Conservation (phyloP, 140 eudicot genomes). For the Stevia rebaudiana region DNA sequence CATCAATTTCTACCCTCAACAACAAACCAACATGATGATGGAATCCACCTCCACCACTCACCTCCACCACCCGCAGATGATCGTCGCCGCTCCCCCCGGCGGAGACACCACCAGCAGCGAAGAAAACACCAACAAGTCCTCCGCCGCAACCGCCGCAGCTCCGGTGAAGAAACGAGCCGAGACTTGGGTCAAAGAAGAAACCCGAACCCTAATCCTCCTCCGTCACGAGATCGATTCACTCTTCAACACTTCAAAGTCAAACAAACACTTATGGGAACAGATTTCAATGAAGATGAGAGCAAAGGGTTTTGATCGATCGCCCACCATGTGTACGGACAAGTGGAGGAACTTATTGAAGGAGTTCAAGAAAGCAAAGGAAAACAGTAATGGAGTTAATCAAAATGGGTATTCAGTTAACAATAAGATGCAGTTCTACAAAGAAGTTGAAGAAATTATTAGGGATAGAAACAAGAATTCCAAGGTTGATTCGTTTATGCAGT, state of each 20-base stretch:
- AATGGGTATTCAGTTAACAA: conserved; percentile 34
- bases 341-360: conserved; percentile 94
- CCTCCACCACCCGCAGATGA: conserved; percentile 34
- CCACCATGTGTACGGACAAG: conserved; percentile 96
- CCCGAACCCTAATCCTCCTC: conserved; percentile 54
- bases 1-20: conserved; percentile 38
- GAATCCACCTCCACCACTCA: conserved; percentile 27
- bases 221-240: conserved; percentile 63
- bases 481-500: conserved; percentile 73
- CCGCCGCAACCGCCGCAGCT: conserved; percentile 28
- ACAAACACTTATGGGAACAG: conserved; percentile 92
- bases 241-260: conserved; percentile 84
- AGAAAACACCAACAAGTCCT: conserved; percentile 33
- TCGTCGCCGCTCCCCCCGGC: conserved; percentile 2
- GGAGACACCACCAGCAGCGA: conserved; percentile 39
- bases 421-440: conserved; percentile 83
- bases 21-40: conserved; percentile 29
- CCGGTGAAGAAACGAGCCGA: conserved; percentile 85
- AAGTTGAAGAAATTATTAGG: conserved; percentile 74
- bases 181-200: conserved; percentile 92
- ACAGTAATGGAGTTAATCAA: conserved; percentile 23
- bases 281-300: conserved; percentile 74
- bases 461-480: conserved; percentile 55
- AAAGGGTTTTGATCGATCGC: conserved; percentile 82
- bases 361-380: conserved; percentile 75